These are phyloP conservation scores for Beauveria sp. DNA, from an alignment of 2,329 filamentous ascomycete genomes.

Conservation along the genomic window DNA sequence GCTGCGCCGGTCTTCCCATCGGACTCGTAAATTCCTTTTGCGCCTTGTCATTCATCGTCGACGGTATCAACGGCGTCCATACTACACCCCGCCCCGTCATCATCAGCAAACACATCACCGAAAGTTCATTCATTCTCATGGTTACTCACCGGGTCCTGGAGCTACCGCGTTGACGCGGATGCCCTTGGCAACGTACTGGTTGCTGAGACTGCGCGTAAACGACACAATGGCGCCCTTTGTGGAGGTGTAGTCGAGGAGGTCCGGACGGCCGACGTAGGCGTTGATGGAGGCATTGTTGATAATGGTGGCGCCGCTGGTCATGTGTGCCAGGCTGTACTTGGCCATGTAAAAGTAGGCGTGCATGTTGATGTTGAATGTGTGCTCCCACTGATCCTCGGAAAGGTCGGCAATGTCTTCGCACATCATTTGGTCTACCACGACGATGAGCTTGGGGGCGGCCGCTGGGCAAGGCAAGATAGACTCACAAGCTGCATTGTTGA, in stretches of 20 bases:
- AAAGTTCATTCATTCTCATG: no score
- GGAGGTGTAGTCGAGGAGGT: constrained; percentile 74
- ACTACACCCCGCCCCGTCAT: constrained; percentile 29
- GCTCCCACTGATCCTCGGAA: constrained; percentile 68
- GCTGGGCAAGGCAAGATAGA: not conserved
- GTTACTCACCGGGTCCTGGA: constrained; percentile 51
- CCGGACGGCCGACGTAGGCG: constrained; percentile 71
- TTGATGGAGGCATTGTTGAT: constrained; percentile 85
- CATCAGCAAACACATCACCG: not conserved
- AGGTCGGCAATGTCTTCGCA: constrained; percentile 63
- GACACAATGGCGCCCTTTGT: constrained; percentile 73
- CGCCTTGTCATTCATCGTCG: constrained; percentile 63
- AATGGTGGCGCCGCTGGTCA: constrained; percentile 66
- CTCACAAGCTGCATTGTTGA: constrained; percentile 69
- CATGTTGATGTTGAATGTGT: constrained; percentile 78
- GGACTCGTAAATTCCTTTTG: constrained; percentile 67
- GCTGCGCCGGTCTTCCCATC: constrained; percentile 72
- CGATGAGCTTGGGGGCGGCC: not conserved
- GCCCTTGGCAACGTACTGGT: constrained; percentile 63
- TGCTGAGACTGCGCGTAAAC: constrained; percentile 70
- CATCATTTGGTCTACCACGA: constrained; percentile 46
- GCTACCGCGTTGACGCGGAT: constrained; percentile 73
- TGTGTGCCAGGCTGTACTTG: constrained; percentile 69
- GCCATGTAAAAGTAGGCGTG: constrained; percentile 74
- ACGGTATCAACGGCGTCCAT: constrained; percentile 68